Evolutionary conservation across 257 asterid species (phyloP).

Genomic region (Solanum tacnaense): DNA sequence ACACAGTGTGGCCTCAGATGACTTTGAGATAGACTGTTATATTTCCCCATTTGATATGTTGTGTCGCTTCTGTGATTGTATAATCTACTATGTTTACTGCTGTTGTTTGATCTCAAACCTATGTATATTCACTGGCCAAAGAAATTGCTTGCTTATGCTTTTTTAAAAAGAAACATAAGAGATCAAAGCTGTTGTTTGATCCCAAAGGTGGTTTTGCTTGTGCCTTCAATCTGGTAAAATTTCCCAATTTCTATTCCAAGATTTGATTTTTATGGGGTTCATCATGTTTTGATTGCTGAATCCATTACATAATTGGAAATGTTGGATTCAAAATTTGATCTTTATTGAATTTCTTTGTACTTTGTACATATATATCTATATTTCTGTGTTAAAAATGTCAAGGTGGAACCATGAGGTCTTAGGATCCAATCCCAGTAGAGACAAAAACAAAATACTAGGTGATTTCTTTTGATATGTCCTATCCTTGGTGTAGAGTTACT

Average conservation of each 20-base stretch:
- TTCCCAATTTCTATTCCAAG: background rate
- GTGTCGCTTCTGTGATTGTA: background rate
- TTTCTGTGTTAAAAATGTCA: too few species aligned
- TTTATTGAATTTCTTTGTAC: too few species aligned
- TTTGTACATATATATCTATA: too few species aligned
- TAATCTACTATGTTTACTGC: background rate
- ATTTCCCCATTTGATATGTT: background rate
- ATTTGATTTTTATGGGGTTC: background rate
- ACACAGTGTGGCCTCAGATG: constrained; percentile 57
- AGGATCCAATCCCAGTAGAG: too few species aligned
- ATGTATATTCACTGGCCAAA: background rate
- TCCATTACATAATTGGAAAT: too few species aligned
- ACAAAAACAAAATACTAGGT: too few species aligned
- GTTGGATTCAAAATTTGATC: too few species aligned
- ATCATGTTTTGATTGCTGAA: too few species aligned
- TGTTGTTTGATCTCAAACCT: background rate
- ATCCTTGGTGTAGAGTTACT: too few species aligned
- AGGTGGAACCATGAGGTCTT: too few species aligned
- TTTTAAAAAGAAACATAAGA: background rate
- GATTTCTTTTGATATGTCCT: too few species aligned
- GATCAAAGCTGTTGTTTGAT: background rate
- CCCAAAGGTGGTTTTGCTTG: constrained; percentile 77
- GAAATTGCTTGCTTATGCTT: background rate
- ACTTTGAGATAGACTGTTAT: constrained; percentile 40
- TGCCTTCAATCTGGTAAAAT: constrained; percentile 78